These are phyloP conservation scores for Yamadazyma mexicana DNA, from an alignment of 1,139 yeast genomes.

Conservation along the genomic window DNA sequence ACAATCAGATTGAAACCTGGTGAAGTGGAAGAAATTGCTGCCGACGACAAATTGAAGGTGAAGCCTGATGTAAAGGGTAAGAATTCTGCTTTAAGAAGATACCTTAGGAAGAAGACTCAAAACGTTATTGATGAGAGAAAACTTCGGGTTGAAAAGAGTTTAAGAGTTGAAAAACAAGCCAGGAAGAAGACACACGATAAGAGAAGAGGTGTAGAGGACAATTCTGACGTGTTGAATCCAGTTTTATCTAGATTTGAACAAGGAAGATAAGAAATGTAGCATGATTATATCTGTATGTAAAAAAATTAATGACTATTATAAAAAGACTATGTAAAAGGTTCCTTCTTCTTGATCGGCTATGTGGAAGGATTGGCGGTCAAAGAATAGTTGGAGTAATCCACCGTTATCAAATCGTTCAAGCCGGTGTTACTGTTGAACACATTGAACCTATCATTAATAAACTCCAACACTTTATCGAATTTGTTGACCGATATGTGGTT, in stretches of 20 bases:
- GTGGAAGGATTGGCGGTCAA: slow-evolving; percentile 17
- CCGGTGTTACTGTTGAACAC: slow-evolving; percentile 16
- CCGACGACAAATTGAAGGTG: slow-evolving; percentile 43
- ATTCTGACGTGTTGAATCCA: slow-evolving; percentile 51
- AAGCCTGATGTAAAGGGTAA: slow-evolving; percentile 72
- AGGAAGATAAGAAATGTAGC: slow-evolving; percentile 1
- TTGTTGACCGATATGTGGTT: slow-evolving; percentile 56
- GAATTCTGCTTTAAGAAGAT: slow-evolving; percentile 79
- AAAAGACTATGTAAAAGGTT: not conserved
- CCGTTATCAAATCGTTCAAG: slow-evolving; percentile 43
- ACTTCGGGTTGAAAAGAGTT: slow-evolving; percentile 74
- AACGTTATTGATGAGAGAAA: slow-evolving; percentile 89
- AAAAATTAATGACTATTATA: not conserved
- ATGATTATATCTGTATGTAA: not conserved
- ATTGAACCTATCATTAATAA: slow-evolving; percentile 25
- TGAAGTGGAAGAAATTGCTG: slow-evolving; percentile 49
- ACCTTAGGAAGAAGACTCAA: slow-evolving; percentile 79
- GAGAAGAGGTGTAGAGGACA: slow-evolving; percentile 52
- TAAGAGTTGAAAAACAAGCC: slow-evolving; percentile 70
- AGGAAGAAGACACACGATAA: slow-evolving; percentile 56
- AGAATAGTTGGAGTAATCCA: slow-evolving; percentile 48
- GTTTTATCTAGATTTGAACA: slow-evolving; percentile 56
- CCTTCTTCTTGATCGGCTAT: too few relatives aligned
- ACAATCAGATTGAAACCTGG: slow-evolving; percentile 64
- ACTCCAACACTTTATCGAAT: slow-evolving; percentile 48